Conservation (phyloP, 768 basidiomycete species). For the Phlebiopsis gigantea region DNA sequence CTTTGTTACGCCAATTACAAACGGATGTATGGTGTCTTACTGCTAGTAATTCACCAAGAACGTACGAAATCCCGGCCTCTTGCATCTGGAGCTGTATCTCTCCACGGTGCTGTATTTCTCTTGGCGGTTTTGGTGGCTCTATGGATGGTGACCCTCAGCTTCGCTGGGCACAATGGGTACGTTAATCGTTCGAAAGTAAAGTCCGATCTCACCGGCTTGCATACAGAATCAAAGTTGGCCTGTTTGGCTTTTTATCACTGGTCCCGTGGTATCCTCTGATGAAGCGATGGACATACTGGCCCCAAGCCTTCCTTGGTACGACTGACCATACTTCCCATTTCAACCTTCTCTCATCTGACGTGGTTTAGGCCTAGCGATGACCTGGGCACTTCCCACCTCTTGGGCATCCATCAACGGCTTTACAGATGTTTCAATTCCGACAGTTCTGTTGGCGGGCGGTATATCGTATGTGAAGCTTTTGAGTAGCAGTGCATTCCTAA, state of each 20-base stretch:
- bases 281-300: conserved; percentile 54
- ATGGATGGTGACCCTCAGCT: conserved; percentile 10
- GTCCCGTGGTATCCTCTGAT: conserved; percentile 40
- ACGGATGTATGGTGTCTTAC: not conserved
- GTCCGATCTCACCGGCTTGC: not conserved
- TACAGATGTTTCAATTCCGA: not conserved
- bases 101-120: conserved; percentile 26
- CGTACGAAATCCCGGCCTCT: conserved; percentile 30
- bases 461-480: not conserved
- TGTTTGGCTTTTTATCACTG: conserved; percentile 8
- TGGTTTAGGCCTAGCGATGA: not conserved
- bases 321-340: too few species aligned
- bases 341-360: not conserved
- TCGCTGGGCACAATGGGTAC: conserved; percentile 11
- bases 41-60: conserved; percentile 18
- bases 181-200: not conserved
- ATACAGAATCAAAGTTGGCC: not conserved
- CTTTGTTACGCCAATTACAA: not conserved
- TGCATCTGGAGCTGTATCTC: conserved; percentile 25
- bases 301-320: conserved; percentile 58
- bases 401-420: conserved; percentile 1
- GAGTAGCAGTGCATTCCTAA: too few species aligned
- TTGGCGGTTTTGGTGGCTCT: conserved; percentile 15
- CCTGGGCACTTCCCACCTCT: not conserved
- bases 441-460: not conserved